Conservation (phyloP, 2,329 filamentous ascomycete genomes). For the Claviceps arundinis region DNA sequence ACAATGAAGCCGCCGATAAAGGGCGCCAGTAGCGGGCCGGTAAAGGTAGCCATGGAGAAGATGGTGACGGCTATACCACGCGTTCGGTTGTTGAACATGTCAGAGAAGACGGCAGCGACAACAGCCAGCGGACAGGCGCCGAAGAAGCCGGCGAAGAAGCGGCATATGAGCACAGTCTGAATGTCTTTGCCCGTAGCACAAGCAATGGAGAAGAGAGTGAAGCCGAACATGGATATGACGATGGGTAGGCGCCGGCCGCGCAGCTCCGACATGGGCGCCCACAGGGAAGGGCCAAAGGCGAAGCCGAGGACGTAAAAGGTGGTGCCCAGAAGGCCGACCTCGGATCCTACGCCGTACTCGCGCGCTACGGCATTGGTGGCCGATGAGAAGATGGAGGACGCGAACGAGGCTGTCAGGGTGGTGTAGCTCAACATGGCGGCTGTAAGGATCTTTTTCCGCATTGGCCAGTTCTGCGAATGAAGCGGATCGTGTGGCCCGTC, state of each 20-base stretch:
- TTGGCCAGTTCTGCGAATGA: constrained; percentile 78
- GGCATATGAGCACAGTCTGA: constrained; percentile 54
- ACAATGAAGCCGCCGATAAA: constrained; percentile 57
- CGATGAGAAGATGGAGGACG: constrained; percentile 61
- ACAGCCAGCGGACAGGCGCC: constrained; percentile 56
- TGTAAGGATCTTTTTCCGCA: constrained; percentile 62
- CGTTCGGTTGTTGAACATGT: constrained; percentile 55
- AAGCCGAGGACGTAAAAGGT: constrained; percentile 61
- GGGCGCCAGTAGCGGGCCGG: constrained; percentile 53
- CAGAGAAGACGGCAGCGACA: constrained; percentile 57
- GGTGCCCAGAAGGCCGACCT: constrained; percentile 52
- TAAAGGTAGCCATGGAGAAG: constrained; percentile 42
- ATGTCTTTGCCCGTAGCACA: constrained; percentile 54
- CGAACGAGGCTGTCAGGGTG: constrained; percentile 58
- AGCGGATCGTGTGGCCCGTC: constrained; percentile 71
- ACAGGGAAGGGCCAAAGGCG: constrained; percentile 57
- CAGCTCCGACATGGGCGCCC: constrained; percentile 61
- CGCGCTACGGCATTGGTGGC: constrained; percentile 44
- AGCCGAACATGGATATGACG: constrained; percentile 50
- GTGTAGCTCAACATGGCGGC: constrained; percentile 59
- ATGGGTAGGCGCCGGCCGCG: constrained; percentile 52
- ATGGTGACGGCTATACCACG: constrained; percentile 36
- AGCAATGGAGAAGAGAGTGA: constrained; percentile 54
- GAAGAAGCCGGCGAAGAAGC: constrained; percentile 63
- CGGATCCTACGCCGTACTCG: constrained; percentile 45